Conservation (phyloP, 305 asterid genomes). For the Rubia balearica region DNA sequence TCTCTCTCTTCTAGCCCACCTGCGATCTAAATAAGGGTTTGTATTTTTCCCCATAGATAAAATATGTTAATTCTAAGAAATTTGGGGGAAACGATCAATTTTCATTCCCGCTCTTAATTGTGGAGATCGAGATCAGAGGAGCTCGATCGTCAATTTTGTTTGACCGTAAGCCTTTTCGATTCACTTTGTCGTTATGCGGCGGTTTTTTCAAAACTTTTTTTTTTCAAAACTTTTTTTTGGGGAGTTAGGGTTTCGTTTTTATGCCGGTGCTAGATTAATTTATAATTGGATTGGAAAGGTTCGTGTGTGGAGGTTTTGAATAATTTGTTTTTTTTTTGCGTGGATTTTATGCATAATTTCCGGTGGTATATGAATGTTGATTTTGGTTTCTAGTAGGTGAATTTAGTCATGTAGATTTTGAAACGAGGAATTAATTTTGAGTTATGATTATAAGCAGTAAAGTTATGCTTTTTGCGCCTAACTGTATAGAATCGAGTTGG, state of each 20-base stretch:
- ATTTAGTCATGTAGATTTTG: not conserved
- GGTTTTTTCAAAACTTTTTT: not conserved
- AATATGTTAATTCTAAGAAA: too few species aligned
- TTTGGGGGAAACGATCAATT: not conserved
- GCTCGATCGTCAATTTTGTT: slow-evolving; percentile 12
- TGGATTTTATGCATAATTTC: too few species aligned
- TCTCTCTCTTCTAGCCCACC: slow-evolving; percentile 15
- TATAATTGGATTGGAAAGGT: not conserved
- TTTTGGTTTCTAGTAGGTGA: not conserved
- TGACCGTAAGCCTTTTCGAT: not conserved
- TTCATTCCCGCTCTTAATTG: not conserved
- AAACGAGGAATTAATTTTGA: too few species aligned
- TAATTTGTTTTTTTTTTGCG: not conserved
- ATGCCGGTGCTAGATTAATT: not conserved
- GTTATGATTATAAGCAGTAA: too few species aligned
- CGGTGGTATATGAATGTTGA: too few species aligned
- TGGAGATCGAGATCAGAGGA: slow-evolving; percentile 24
- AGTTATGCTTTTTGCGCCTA: not conserved
- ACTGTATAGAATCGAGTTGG: not conserved
- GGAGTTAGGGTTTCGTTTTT: not conserved
- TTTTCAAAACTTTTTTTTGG: too few species aligned
- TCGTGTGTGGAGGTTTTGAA: not conserved
- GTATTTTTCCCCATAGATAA: not conserved
- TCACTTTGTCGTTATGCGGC: slow-evolving; percentile 24
- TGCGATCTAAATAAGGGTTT: slow-evolving; percentile 21